Base-by-base conservation (phyloP, 148 eudicot genomes). In the Mesembryanthemum crystallinum region DNA sequence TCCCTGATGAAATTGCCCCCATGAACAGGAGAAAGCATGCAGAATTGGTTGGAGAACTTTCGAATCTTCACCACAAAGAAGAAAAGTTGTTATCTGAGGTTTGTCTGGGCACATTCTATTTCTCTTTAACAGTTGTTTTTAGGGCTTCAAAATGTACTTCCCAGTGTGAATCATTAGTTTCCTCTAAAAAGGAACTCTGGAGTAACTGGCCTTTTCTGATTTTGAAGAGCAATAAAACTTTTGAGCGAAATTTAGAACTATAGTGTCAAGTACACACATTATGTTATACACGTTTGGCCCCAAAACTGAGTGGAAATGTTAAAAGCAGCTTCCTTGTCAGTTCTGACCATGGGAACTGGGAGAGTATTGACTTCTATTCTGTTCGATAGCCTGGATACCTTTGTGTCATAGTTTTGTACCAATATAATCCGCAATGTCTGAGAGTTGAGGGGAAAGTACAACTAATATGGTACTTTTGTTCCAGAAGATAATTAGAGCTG, bases 51-150 rank as follows among this genome's bases (percentile, higher is more conserved):
- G 98, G 98, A 76, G 99, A 95, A 74, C 92, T 95, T 83, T 86
- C 99, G 81, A 91, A 88, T 85, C 92, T 92, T 64, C 86, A 92
- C 75, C 90, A 88, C 83, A 92, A 89, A 82, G 99, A 95, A 78
- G 94, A 92, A 83, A 95, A 95, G 81, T 84, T 92, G 84, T 85
- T 92, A 76, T 92, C 97, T 75, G 94, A 90, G 97, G 99, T 95
- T 75, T 84, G 92, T 76, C 39, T 82, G 27, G 55, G 73, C n/a
- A 30, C 37, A n/a, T 72, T 23, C 73, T 61, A 12, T 10, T 32
- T 59, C 23, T 33, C 25, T 63, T 4, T 58, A 3, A 59, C 49
- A 20, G 49, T 28, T 37, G 21, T 24, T 23, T 67, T 24, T 18
- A 12, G 27, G 71, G 71, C 8, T 35, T 67, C 27, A 23, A 21